These are phyloP conservation scores for Oryza punctata DNA, from an alignment of 176 grass and related monocot species.

Conservation along the genomic window DNA sequence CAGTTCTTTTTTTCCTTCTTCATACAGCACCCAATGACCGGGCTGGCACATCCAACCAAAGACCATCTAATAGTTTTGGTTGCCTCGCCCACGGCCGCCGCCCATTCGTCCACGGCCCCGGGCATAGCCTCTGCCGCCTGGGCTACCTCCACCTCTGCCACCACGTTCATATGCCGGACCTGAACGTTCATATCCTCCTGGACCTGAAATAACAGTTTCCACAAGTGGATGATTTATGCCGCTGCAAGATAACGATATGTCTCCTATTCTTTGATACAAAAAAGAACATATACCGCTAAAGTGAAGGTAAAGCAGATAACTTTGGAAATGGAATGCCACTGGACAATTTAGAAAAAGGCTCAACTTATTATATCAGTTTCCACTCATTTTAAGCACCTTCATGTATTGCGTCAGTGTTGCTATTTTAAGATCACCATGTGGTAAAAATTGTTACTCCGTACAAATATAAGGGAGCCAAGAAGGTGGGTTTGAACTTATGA, in stretches of 20 bases:
- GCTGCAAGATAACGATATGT: neutral
- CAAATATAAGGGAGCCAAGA: neutral
- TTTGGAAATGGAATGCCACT: neutral
- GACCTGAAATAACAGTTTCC: constrained; percentile 35
- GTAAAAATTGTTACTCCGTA: neutral
- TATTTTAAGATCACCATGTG: neutral
- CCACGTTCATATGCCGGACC: constrained; percentile 73
- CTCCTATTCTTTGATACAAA: neutral
- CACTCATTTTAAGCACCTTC: neutral
- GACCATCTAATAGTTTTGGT: constrained; percentile 56
- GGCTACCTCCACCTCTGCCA: constrained; percentile 52
- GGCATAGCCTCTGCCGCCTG: constrained; percentile 62
- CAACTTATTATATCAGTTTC: neutral
- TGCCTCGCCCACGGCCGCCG: constrained; percentile 54
- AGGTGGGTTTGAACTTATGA: neutral
- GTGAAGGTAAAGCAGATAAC: neutral
- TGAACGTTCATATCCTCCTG: constrained; percentile 75
- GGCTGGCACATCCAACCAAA: constrained; percentile 26
- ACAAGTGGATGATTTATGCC: constrained; percentile 11
- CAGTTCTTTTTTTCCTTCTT: neutral
- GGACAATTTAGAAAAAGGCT: neutral
- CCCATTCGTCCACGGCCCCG: constrained; percentile 77
- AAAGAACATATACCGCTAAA: neutral
- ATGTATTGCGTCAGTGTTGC: neutral
- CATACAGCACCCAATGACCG: constrained; percentile 12